Conservation (phyloP, 2,329 filamentous ascomycete genomes). For the Elsinoe batatas region DNA sequence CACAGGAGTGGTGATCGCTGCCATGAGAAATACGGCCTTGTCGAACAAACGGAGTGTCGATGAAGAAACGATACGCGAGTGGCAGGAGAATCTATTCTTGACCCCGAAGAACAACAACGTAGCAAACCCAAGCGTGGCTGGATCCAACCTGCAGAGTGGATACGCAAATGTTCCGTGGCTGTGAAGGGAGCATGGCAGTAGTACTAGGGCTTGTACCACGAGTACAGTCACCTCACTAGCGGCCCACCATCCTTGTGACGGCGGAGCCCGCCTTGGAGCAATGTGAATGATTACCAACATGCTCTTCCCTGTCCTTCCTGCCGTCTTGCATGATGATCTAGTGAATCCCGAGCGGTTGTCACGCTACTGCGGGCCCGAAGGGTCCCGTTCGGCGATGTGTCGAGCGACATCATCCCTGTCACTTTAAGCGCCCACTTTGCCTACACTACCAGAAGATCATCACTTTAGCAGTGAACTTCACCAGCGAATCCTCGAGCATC, state of each 20-base stretch:
- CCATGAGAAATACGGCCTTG: constrained; percentile 26
- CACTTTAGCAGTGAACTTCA: no score
- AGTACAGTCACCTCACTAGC: neutral
- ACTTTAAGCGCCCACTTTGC: neutral
- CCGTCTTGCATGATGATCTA: constrained; percentile 1
- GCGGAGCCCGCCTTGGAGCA: no score
- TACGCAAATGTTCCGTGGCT: constrained; percentile 10
- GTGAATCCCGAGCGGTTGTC: neutral
- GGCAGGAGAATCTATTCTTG: constrained; percentile 18
- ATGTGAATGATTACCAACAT: neutral
- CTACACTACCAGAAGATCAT: no score
- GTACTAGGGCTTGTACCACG: neutral
- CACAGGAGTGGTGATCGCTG: constrained; percentile 14
- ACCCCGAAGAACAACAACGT: neutral
- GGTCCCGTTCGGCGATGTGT: neutral
- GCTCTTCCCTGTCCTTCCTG: neutral
- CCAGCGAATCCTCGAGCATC: no score
- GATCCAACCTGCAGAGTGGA: neutral
- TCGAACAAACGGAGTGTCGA: constrained; percentile 33
- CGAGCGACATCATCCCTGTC: neutral
- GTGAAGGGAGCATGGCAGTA: neutral
- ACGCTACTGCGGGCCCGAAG: neutral
- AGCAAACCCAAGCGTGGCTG: neutral
- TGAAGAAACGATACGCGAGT: constrained; percentile 31
- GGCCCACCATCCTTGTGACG: neutral